Percentiles rank a stretch among this genome's conserved stretches.
These are phyloP conservation scores for Boletus sensibilis DNA, from an alignment of 768 basidiomycete species.

Conservation along the genomic window DNA sequence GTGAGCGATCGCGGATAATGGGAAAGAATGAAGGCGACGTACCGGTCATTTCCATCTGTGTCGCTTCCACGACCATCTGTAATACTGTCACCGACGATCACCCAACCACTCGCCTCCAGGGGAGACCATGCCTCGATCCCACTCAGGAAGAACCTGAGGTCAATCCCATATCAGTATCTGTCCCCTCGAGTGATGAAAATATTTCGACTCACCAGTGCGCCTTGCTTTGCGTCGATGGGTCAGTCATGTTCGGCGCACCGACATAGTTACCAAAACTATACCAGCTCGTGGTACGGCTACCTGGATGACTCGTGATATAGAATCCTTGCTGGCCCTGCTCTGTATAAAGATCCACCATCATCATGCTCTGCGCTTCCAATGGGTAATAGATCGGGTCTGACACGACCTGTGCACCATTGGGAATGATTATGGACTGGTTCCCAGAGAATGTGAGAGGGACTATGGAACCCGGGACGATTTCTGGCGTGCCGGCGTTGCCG, in stretches of 20 bases:
- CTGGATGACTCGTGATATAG: no score
- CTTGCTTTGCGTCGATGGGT: no score
- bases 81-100: slow-evolving; percentile 3
- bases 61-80: slow-evolving; percentile 2
- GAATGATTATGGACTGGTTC: neutral
- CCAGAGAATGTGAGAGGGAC: neutral
- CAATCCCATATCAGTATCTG: slow-evolving; percentile 8
- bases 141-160: slow-evolving; percentile 1
- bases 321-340: no score
- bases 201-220: neutral
- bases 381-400: no score
- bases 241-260: no score
- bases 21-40: neutral
- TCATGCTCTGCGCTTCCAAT: neutral
- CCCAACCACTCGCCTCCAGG: neutral
- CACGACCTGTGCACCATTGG: no score
- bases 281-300: no score
- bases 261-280: no score
- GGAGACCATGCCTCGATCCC: slow-evolving; percentile 6
- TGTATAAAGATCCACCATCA: neutral
- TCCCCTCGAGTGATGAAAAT: neutral
- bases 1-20: neutral
- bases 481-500: neutral
- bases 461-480: neutral
- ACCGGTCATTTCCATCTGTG: slow-evolving; percentile 2